Conservation (phyloP, 2,329 filamentous ascomycete genomes). For the Fusarium oxysporum region DNA sequence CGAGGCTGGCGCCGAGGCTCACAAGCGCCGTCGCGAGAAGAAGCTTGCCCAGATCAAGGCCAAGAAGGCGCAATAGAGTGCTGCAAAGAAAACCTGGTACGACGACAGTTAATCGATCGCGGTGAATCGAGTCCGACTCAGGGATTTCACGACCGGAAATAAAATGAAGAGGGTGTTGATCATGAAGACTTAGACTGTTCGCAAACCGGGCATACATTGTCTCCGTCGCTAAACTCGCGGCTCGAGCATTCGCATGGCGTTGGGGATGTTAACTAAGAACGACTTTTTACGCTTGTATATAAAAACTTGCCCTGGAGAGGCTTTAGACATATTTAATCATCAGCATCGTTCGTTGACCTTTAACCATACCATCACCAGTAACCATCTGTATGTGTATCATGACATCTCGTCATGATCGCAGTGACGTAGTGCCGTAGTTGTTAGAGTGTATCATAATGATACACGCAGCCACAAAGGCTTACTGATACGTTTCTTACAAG, state of each 20-base stretch:
- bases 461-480: not conserved
- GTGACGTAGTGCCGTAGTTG: not conserved
- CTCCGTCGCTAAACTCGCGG: conserved; percentile 34
- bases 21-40: conserved; percentile 83
- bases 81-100: conserved; percentile 9
- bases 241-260: conserved; percentile 48
- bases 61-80: conserved; percentile 73
- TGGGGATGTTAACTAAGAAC: conserved; percentile 45
- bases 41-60: conserved; percentile 74
- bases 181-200: conserved; percentile 42
- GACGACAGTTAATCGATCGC: conserved; percentile 34
- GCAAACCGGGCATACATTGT: conserved; percentile 30
- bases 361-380: not conserved
- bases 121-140: conserved; percentile 39
- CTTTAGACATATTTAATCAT: conserved; percentile 51
- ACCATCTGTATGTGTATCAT: not conserved
- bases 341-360: conserved; percentile 46
- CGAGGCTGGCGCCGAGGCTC: conserved; percentile 88
- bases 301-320: conserved; percentile 44
- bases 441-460: not conserved
- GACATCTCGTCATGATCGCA: not conserved
- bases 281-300: conserved; percentile 49
- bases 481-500: not conserved
- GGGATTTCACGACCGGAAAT: conserved; percentile 11
- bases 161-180: conserved; percentile 29